Base-by-base conservation (phyloP, 345 rosid genomes). In the Euphorbia pulcherrima region DNA sequence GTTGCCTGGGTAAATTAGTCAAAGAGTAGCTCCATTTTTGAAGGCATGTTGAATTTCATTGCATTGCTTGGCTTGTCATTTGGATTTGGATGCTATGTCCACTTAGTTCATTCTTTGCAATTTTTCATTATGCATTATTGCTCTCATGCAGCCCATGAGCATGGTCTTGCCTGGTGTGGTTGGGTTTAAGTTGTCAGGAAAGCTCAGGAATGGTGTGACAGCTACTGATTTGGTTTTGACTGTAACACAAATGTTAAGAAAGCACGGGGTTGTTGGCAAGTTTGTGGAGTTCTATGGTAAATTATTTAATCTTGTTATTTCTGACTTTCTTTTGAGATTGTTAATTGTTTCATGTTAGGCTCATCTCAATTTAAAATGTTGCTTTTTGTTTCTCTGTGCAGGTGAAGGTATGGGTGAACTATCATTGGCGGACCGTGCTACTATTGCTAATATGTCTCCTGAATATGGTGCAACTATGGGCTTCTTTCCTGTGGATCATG, bases 391-490 rank as follows among this genome's bases (percentile, higher is more conserved):
- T 58, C 37, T 65, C 56, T 77, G 1, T 71, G 64, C 81, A 89
- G 96, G 96, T 69, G 87, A 86, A 74, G 96, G 96, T 68, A 90
- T 90, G 98, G 79, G 95, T 28, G 91, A 85, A 76, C 77, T 92
- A 64, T 85, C 98, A 72, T 76, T 92, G 41, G 98, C 98, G 17
- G 98, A 92, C 68, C 87, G 98, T 77, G 98, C 98, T 35, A 92
- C 98, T 29, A 92, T 92, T 72, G 96, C 96, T 66, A 92, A 92
- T 82, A 92, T 90, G 98, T 92, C 96, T 74, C 98, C 98, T 0
- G 98, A 92, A 81, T 92, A 92, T 68, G 95, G 98, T 78, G 96
- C 98, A 73, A 90, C 96, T 62, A 92, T 92, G 98, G 98, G 98
- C 18, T 92, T 92, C 87, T 92, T 92, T 74, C 96, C 98, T 12